Evolutionary conservation across 176 grass and related monocot genomes (phyloP).

Genomic region (Carex littledalei): DNA sequence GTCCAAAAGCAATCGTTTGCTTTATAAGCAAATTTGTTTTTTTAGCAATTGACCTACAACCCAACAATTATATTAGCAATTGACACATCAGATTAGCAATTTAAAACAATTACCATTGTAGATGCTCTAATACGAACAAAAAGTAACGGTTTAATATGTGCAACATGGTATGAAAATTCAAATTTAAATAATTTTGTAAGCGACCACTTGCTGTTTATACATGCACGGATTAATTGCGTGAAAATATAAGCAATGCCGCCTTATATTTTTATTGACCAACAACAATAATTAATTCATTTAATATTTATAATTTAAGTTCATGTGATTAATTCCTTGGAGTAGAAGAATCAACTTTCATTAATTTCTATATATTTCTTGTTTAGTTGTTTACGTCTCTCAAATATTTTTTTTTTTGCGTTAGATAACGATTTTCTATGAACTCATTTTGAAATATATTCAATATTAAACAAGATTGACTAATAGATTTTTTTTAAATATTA

Average conservation of each 20-base stretch:
- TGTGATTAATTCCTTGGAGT: background rate
- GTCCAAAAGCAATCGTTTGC: too few species aligned
- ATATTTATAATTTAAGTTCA: background rate
- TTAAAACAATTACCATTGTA: too few species aligned
- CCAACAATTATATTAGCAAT: too few species aligned
- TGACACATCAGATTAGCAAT: too few species aligned
- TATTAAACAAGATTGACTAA: too few species aligned
- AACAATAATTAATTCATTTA: background rate
- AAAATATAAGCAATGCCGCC: background rate
- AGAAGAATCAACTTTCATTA: background rate
- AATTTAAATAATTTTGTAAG: background rate
- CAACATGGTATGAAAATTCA: background rate
- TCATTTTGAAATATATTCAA: background rate
- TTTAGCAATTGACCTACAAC: too few species aligned
- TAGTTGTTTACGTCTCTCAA: too few species aligned
- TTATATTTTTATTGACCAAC: background rate
- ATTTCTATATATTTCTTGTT: background rate
- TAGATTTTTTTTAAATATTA: background rate
- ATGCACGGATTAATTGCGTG: background rate
- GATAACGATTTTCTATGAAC: background rate
- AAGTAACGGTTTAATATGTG: background rate
- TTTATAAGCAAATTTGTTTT: too few species aligned
- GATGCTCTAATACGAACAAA: constrained; percentile 7
- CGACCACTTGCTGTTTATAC: background rate
- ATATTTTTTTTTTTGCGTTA: background rate